A percentile compares a stretch with the other conserved stretches of the same genome.
Evolutionary conservation across 805 yeast species (phyloP).

Genomic region (Zygosaccharomyces bailii): DNA sequence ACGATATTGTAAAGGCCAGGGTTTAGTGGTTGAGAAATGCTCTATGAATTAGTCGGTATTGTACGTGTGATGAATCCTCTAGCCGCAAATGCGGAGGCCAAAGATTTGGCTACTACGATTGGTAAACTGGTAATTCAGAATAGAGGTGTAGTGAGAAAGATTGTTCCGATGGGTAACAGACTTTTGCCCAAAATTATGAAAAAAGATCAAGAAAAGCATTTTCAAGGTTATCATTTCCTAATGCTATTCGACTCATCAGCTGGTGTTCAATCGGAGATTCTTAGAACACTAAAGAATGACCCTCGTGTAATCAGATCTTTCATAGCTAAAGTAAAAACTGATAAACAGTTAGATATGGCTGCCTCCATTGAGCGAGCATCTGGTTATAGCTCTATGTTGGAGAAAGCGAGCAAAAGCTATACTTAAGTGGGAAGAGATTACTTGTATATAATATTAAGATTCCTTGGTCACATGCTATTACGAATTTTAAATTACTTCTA

Average conservation of each 20-base stretch:
- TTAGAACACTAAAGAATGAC: constrained; percentile 76
- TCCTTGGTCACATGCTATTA: too few relatives aligned
- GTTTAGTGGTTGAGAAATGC: constrained; percentile 47
- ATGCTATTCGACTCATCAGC: constrained; percentile 85
- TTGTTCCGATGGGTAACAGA: constrained; percentile 73
- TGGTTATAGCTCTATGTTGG: constrained; percentile 30
- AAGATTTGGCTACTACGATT: constrained; percentile 59
- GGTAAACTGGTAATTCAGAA: constrained; percentile 81
- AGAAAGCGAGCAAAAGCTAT: constrained; percentile 18
- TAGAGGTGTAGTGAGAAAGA: constrained; percentile 89
- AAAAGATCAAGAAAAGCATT: constrained; percentile 84
- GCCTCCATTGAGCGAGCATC: constrained; percentile 50
- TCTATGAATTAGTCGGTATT: constrained; percentile 85
- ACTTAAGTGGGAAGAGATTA: constrained; percentile 5
- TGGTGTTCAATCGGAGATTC: constrained; percentile 79
- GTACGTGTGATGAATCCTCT: constrained; percentile 71
- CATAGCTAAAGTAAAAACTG: constrained; percentile 60
- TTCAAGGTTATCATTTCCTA: constrained; percentile 83
- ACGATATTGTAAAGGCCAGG: too few relatives aligned
- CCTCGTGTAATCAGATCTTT: constrained; percentile 86
- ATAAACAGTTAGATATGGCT: constrained; percentile 51
- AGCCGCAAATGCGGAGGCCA: constrained; percentile 55
- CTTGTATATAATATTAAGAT: constrained; percentile 5
- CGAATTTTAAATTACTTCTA: too few relatives aligned
- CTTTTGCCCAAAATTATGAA: constrained; percentile 77